Evolutionary conservation across 306 rosid species (phyloP).

Genomic region (Cicer arietinum): DNA sequence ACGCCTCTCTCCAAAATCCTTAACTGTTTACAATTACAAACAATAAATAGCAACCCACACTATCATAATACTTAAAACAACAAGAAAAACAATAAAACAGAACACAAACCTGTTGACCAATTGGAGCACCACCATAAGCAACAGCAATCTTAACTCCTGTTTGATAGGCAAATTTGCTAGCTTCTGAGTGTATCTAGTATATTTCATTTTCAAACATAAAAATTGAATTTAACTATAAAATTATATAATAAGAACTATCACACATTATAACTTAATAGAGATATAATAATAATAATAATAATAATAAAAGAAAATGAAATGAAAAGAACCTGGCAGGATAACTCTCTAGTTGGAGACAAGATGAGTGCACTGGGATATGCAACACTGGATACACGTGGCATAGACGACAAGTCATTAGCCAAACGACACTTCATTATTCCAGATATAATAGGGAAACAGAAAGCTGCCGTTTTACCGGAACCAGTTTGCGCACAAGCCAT

Average conservation of each 20-base stretch:
- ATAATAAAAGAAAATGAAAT: neutral
- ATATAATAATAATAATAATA: neutral
- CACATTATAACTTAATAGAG: neutral
- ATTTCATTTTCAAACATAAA: neutral
- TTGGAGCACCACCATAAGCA: constrained; percentile 80
- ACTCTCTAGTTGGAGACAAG: constrained; percentile 79
- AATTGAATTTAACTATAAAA: neutral
- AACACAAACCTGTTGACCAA: constrained; percentile 62
- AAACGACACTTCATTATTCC: constrained; percentile 61
- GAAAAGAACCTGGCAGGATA: constrained; percentile 67
- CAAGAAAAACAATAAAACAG: neutral
- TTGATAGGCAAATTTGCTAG: constrained; percentile 67
- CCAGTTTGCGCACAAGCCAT: constrained; percentile 92
- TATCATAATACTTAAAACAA: neutral
- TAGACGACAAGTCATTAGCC: neutral
- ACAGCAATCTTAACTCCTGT: constrained; percentile 78
- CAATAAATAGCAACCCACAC: neutral
- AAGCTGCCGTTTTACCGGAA: constrained; percentile 87
- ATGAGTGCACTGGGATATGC: constrained; percentile 77
- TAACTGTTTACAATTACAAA: constrained; percentile 46
- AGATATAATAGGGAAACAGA: constrained; percentile 77
- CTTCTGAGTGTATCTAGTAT: constrained; percentile 75
- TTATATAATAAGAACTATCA: too few relatives aligned
- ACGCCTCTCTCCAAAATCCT: constrained; percentile 75
- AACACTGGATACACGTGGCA: constrained; percentile 32